Base-by-base conservation (phyloP, 176 grass and related monocot genomes). In the Ananas comosus region DNA sequence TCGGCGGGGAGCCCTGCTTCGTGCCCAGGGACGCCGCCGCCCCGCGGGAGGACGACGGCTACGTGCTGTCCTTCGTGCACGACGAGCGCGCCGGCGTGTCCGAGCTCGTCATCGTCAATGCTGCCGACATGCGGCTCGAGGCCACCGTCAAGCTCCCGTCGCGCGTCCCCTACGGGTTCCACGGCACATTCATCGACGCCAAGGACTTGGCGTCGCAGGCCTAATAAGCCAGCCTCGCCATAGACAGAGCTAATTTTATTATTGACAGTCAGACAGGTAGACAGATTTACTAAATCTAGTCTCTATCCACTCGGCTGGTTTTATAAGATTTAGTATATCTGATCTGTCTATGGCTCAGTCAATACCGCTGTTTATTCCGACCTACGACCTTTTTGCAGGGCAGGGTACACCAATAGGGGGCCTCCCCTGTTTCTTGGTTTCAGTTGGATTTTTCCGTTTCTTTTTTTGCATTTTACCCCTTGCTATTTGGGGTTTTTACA, bases 1-100 rank as follows among this genome's bases (percentile, higher is more conserved):
- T 67, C 61, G 87, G 91, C 65, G 91, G 91, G 10, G 91, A 96
- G 76, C 91, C 91, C 0, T 96, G 81, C 82, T 96, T 96, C 78
- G 65, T 96, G 69, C 77, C 89, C 3, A 83, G 78, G 54, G 23
- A 78, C n/a, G 47, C 58, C 70, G 13, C 25, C 24, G 2, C 75
- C 3, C 1, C 1, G 68, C 64, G 9, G 63, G 92, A 93, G 77
- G 94, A 97, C 49, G 80, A 92, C 69, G 94, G 94, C 0, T 74
- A 83, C 76, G 83, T 97, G 51, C 80, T 97, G 12, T 81, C 83
- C 74, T 88, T 85, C 83, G 81, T 97, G 28, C 88, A 91, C 76
- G 73, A 96, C 58, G 92, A 96, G 78, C 10, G 0, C 65, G 57
- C 63, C 22, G 53, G 65, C 22, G 16, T n/a, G 27, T 91, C 88